A percentile compares a stretch with the other conserved stretches of the same genome.
Evolutionary conservation across 1,284 basidiomycete genomes (phyloP).

Genomic region (Calocybe gambosa): DNA sequence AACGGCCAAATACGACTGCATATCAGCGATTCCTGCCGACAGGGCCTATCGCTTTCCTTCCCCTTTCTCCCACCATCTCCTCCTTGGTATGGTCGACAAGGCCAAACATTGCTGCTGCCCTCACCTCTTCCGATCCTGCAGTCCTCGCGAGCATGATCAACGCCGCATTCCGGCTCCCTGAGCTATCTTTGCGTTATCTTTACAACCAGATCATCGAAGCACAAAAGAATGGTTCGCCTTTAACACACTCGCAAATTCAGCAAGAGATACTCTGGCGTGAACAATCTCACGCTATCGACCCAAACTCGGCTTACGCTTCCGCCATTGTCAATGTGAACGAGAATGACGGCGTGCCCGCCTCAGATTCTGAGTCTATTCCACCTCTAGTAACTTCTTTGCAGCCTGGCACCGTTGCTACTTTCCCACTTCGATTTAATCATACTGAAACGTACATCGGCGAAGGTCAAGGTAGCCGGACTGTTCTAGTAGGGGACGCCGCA

Average conservation of each 20-base stretch:
- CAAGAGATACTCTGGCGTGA: slow-evolving; percentile 69
- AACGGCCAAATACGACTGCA: slow-evolving; percentile 71
- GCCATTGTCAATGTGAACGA: slow-evolving; percentile 23
- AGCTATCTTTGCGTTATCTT: slow-evolving; percentile 67
- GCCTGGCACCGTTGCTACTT: slow-evolving; percentile 76
- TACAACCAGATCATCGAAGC: slow-evolving; percentile 58
- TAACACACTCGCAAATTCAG: slow-evolving; percentile 41
- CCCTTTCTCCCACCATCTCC: slow-evolving; percentile 70
- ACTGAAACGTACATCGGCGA: slow-evolving; percentile 84
- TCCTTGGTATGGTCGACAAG: slow-evolving; percentile 96
- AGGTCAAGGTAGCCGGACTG: slow-evolving; percentile 63
- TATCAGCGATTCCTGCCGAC: slow-evolving; percentile 96
- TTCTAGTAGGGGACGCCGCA: slow-evolving; percentile 92
- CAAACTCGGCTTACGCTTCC: slow-evolving; percentile 58
- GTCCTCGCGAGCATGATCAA: slow-evolving; percentile 80
- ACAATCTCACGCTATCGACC: slow-evolving; percentile 55
- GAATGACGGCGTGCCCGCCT: slow-evolving; percentile 50
- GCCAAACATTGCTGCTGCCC: slow-evolving; percentile 68
- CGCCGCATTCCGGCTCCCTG: slow-evolving; percentile 85
- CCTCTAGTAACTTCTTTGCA: slow-evolving; percentile 74
- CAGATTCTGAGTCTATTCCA: slow-evolving; percentile 62
- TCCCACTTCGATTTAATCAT: slow-evolving; percentile 87
- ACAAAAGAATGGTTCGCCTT: slow-evolving; percentile 33
- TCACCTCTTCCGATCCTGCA: slow-evolving; percentile 63
- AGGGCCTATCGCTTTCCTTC: slow-evolving; percentile 93